Base-by-base conservation (phyloP, 2,329 filamentous ascomycete species). In the Apiospora phragmitis region DNA sequence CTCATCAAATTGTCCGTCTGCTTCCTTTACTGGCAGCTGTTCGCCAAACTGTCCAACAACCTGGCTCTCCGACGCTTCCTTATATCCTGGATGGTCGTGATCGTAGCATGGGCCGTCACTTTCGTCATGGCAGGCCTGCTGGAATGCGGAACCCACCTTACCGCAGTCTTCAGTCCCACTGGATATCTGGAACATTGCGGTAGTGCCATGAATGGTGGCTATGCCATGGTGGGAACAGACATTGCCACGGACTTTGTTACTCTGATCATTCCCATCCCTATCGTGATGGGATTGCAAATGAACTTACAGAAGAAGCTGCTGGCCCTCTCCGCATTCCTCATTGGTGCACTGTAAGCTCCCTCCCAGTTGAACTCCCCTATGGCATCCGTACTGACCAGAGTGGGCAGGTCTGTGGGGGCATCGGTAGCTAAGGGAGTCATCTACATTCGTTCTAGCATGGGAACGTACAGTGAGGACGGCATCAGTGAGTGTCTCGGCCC, bases 21-120 rank as follows among this genome's bases (percentile, higher is more conserved):
- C 35, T 71, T 71, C 21, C 51, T 72, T 26, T 72, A 72, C 68
- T 71, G 69, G 69, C 47, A 72, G 12, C 18, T 72, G 3, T 72
- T 72, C 35, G 68, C 69, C 1, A 43, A 69, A 35, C 62, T 68
- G 38, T 26, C 38, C 18, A 45, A 16, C 42, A 45, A 45, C 42
- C 3, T 4, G 42, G 42, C 14, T 4, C 65, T 71, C 16, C 59
- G 71, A 1, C 71, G 69, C 35, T 70, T 72, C 26, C 55, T 72
- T 16, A 68, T 71, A 11, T 9, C 71, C 9, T 72, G 71, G 70
- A 71, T 70, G 51, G 49, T 45, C 14, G 43, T 68, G 4, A 65
- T 68, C n/a, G 51, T 26, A 9, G n/a, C 12, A 2, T 59, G 51
- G 51, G 21, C 51, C 16, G 26, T n/a, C 32, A n/a, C 51, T 4